Conservation (phyloP, 1,284 basidiomycete species). For the Cystobasidiaceae sp. region DNA sequence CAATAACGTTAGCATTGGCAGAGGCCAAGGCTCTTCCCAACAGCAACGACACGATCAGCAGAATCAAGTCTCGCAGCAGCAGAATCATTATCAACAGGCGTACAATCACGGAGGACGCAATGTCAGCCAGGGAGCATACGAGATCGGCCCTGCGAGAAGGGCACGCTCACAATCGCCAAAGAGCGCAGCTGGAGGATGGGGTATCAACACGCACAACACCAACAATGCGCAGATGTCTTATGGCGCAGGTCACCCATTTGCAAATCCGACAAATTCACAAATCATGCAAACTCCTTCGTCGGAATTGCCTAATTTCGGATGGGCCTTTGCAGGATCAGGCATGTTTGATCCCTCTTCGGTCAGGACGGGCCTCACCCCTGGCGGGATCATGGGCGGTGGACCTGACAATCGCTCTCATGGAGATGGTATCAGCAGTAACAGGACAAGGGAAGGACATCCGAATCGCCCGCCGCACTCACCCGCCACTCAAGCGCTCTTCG, state of each 20-base stretch:
- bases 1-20: too few relatives aligned
- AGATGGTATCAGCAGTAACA: too few relatives aligned
- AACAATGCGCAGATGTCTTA: too few relatives aligned
- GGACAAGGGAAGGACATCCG: too few relatives aligned
- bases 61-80: too few relatives aligned
- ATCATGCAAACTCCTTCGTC: conserved; percentile 79
- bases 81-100: too few relatives aligned
- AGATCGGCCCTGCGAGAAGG: conserved; percentile 18
- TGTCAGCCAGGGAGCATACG: not conserved
- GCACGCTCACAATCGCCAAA: conserved; percentile 36
- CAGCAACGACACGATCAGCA: too few relatives aligned
- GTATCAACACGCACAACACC: not conserved
- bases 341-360: conserved; percentile 61
- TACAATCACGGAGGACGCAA: too few relatives aligned
- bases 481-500: conserved; percentile 85
- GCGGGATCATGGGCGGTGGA: conserved; percentile 55
- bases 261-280: too few relatives aligned
- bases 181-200: too few relatives aligned
- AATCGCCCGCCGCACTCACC: conserved; percentile 83
- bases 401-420: conserved; percentile 60
- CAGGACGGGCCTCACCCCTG: conserved; percentile 40
- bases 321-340: conserved; percentile 69
- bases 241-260: too few relatives aligned
- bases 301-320: conserved; percentile 54
- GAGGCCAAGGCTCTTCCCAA: too few relatives aligned